A percentile compares a stretch with the other conserved stretches of the same genome.
phyloP scores from a whole-genome alignment of 1,139 yeast species.

The Magnusiomyces starmeri region DNA sequence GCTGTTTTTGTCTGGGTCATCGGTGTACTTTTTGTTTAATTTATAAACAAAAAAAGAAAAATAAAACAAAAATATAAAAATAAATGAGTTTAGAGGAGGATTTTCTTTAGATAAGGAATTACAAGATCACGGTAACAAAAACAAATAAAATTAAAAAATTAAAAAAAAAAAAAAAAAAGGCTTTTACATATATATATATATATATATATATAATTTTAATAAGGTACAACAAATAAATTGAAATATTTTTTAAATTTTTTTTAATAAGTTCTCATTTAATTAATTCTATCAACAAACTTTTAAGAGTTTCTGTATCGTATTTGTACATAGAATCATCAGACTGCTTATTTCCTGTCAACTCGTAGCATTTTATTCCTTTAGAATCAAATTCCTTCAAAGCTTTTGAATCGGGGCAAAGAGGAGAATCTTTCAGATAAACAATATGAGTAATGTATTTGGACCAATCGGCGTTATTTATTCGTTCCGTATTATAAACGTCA shows the following conservation, averaged over 20 bases:
- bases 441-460: constrained; percentile 14
- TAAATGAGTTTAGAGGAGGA: too few relatives aligned
- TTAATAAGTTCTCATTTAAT: background rate
- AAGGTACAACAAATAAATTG: background rate
- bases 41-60: too few relatives aligned
- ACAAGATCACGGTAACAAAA: background rate
- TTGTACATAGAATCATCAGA: background rate
- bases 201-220: background rate
- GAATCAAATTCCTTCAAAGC: constrained; percentile 5
- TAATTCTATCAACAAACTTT: background rate
- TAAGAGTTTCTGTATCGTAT: background rate
- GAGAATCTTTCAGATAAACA: constrained; percentile 13
- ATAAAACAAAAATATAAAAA: too few relatives aligned
- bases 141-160: too few relatives aligned
- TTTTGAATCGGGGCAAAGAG: background rate
- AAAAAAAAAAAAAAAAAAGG: too few relatives aligned
- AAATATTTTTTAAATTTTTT: background rate
- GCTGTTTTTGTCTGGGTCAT: too few relatives aligned
- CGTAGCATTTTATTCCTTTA: constrained; percentile 12
- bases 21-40: too few relatives aligned
- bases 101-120: background rate
- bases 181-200: background rate
- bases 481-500: constrained; percentile 10
- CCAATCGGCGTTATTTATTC: constrained; percentile 11
- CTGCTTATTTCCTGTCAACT: background rate